Conservation (phyloP, 129 eudicot species). For the Flaveria ramosissima region DNA sequence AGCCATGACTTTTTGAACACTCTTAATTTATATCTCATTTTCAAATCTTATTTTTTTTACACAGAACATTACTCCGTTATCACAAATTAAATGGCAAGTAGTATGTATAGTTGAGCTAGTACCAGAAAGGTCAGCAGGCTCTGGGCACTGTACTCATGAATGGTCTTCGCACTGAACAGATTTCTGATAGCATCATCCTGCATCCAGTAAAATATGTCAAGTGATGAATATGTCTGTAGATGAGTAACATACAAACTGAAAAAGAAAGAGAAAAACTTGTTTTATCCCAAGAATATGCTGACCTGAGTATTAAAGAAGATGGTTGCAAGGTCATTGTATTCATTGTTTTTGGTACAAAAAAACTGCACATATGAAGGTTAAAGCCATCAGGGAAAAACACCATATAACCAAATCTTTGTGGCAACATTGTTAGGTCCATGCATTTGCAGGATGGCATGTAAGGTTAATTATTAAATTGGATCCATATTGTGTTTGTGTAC, state of each 20-base stretch:
- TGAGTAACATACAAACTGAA: slow-evolving; percentile 3
- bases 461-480: neutral
- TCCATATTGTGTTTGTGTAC: neutral
- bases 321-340: slow-evolving; percentile 96
- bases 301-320: slow-evolving; percentile 99
- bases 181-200: slow-evolving; percentile 99
- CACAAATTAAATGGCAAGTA: neutral
- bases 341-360: slow-evolving; percentile 68
- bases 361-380: slow-evolving; percentile 56
- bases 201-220: slow-evolving; percentile 27
- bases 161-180: slow-evolving; percentile 93
- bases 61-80: slow-evolving; percentile 13
- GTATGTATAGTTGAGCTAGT: slow-evolving; percentile 23
- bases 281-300: slow-evolving; percentile 16
- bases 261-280: neutral
- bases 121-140: slow-evolving; percentile 95
- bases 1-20: neutral
- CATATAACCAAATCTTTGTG: slow-evolving; percentile 5
- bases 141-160: slow-evolving; percentile 93
- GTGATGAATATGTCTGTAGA: neutral
- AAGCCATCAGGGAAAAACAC: slow-evolving; percentile 19
- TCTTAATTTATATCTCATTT: neutral
- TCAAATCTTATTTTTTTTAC: neutral
- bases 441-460: neutral
- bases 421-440: neutral